Evolutionary conservation across 2,329 filamentous ascomycete genomes (phyloP).

Genomic region (Colletotrichum tropicale): DNA sequence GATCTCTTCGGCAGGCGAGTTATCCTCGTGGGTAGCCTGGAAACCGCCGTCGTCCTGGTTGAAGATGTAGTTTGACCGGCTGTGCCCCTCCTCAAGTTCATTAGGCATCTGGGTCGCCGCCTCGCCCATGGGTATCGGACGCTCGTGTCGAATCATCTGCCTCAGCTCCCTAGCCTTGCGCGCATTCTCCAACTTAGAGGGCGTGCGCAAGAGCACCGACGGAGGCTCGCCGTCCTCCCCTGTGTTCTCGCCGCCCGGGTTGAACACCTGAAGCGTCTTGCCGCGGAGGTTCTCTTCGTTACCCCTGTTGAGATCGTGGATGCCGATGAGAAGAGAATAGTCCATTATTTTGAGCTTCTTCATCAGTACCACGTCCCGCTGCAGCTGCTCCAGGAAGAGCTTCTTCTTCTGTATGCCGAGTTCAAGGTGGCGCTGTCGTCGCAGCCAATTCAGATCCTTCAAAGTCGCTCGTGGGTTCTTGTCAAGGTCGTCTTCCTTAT

Average conservation of each 20-base stretch:
- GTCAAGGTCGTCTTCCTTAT: slow-evolving; percentile 84
- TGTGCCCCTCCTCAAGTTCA: slow-evolving; percentile 77
- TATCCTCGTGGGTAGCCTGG: slow-evolving; percentile 89
- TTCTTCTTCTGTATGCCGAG: slow-evolving; percentile 88
- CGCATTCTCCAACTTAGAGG: slow-evolving; percentile 90
- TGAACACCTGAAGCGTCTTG: slow-evolving; percentile 93
- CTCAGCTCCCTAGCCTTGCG: slow-evolving; percentile 90
- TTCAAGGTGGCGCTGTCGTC: slow-evolving; percentile 83
- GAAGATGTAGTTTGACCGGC: slow-evolving; percentile 77
- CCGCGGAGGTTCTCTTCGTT: slow-evolving; percentile 92
- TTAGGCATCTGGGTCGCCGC: slow-evolving; percentile 87
- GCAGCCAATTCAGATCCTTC: slow-evolving; percentile 97
- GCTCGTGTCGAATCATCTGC: slow-evolving; percentile 90
- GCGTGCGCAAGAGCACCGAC: slow-evolving; percentile 79
- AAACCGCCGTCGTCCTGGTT: slow-evolving; percentile 95
- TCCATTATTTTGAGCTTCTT: slow-evolving; percentile 97
- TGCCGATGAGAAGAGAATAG: slow-evolving; percentile 92
- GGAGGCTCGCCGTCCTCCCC: slow-evolving; percentile 66
- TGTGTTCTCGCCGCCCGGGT: slow-evolving; percentile 74
- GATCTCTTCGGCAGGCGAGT: slow-evolving; percentile 84
- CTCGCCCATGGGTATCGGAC: slow-evolving; percentile 90
- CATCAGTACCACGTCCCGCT: slow-evolving; percentile 83
- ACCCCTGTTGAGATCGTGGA: slow-evolving; percentile 87
- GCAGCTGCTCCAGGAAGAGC: slow-evolving; percentile 87
- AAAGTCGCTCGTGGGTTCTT: slow-evolving; percentile 91